Conservation (phyloP, 306 rosid species). For the Prosopis cineraria region DNA sequence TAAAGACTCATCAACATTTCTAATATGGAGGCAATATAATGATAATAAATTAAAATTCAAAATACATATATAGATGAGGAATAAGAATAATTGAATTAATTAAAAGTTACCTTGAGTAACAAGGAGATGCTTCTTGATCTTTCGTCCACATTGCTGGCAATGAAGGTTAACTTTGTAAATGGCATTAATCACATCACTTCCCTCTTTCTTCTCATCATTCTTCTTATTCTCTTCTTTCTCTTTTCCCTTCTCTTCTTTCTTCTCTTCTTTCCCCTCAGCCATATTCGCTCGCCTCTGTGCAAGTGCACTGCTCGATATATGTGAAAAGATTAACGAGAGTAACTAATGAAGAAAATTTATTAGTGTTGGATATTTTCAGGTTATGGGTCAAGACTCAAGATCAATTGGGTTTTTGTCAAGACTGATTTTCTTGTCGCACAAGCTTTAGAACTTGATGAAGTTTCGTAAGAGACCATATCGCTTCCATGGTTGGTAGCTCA, state of each 20-base stretch:
- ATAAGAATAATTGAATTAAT: background rate
- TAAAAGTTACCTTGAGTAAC: slow-evolving; percentile 62
- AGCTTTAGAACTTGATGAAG: background rate
- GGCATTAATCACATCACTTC: slow-evolving; percentile 57
- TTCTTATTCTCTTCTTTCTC: slow-evolving; percentile 31
- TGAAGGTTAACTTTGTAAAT: slow-evolving; percentile 76
- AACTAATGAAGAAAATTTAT: too few species aligned
- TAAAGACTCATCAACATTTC: background rate
- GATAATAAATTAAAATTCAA: background rate
- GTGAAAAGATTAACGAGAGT: too few species aligned
- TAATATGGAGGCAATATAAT: too few species aligned
- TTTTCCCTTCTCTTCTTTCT: slow-evolving; percentile 10
- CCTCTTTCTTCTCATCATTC: slow-evolving; percentile 41
- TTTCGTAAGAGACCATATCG: background rate
- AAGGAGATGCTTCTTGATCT: slow-evolving; percentile 73
- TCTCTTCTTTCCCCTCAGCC: slow-evolving; percentile 47
- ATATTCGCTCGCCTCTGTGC: slow-evolving; percentile 20
- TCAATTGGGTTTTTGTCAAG: too few species aligned
- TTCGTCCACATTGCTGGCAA: slow-evolving; percentile 72
- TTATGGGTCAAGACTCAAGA: too few species aligned
- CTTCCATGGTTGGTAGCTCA: background rate
- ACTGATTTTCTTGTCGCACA: too few species aligned
- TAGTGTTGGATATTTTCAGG: too few species aligned
- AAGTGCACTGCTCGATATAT: too few species aligned
- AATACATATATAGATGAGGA: background rate